These are phyloP conservation scores for Leishmania tropica DNA, from an alignment of 208 protist genomes.

Conservation along the genomic window DNA sequence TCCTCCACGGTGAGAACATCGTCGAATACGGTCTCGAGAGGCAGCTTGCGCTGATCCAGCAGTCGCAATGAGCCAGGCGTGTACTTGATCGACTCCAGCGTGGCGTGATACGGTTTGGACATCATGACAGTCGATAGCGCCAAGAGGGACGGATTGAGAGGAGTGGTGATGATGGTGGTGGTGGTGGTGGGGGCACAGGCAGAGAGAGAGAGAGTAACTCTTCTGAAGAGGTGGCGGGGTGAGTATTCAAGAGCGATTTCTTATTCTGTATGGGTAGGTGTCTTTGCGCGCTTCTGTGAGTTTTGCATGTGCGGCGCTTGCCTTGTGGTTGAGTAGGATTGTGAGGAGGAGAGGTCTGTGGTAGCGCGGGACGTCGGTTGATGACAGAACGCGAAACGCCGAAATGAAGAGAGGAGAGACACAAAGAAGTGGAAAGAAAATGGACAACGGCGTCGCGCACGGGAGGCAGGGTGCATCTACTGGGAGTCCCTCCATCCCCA, in stretches of 20 bases:
- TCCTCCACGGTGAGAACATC: constrained; percentile 84
- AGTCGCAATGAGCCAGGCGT: constrained; percentile 54
- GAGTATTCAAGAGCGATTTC: background rate
- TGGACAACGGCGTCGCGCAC: background rate
- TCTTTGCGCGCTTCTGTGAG: background rate
- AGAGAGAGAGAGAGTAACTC: background rate
- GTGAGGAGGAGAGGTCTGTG: background rate
- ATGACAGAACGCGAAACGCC: background rate
- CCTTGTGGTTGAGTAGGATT: background rate
- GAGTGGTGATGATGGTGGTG: too few relatives aligned
- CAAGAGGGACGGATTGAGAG: background rate
- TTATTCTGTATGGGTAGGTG: background rate
- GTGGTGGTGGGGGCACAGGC: background rate
- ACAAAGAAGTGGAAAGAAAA: background rate
- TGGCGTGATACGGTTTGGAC: constrained; percentile 49
- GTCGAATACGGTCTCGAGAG: constrained; percentile 81
- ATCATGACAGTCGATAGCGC: constrained; percentile 11
- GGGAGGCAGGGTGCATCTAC: background rate
- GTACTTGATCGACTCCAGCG: constrained; percentile 89
- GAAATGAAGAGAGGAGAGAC: background rate
- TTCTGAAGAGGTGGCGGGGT: background rate
- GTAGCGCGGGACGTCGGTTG: background rate
- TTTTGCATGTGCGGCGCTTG: background rate
- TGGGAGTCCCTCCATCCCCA: too few relatives aligned
- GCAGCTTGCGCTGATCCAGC: constrained; percentile 87